Evolutionary conservation across 2,329 filamentous ascomycete species (phyloP), one percentile per base, ranked within the genome.

Genomic region (Chrysoporthe puriensis): DNA sequence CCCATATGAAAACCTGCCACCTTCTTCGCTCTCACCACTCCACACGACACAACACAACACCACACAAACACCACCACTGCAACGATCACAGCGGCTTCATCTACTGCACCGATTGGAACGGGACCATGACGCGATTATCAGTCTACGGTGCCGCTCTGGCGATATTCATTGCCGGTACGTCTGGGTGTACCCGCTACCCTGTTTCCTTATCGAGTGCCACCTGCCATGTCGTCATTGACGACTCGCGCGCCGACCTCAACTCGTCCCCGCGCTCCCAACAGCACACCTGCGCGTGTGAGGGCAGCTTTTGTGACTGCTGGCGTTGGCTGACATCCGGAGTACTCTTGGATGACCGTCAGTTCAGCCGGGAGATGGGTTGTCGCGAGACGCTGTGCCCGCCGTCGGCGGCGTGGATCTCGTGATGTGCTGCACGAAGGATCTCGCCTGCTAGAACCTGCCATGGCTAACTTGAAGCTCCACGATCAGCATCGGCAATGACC

Each of bases 401-500:
- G 21, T 34, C 36, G 8, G 32, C 36, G n/a, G 13, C 40, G 57
- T 58, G n/a, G 40, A 60, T 32, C 57, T 44, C 62, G 66, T 66
- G 52, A 60, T 66, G 46, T 60, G 36, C 14, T 48, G 46, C 44
- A n/a, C 34, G 18, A 36, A 44, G 8, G 9, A 60, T 57, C 43
- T 44, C 8, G n/a, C 5, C 50, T 60, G 21, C 62, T 59, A 48
- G 56, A 34, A 64, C 40, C 32, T 43, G 21, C 61, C 40, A 61
- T 63, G 64, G 71, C 78, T 82, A 73, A 83, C 76, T 66, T 59
- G 46, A 16, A 54, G 58, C 59, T 32, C 8, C 63, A 59, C 64
- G 21, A 40, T 50, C 76, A 93, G 91, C 90, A 67, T 91, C 89
- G 42, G 85, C 85, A 70, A 87, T 94, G 84, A 92, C 91, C 34